Conservation (phyloP, 345 rosid species). For the Corymbia maculata region DNA sequence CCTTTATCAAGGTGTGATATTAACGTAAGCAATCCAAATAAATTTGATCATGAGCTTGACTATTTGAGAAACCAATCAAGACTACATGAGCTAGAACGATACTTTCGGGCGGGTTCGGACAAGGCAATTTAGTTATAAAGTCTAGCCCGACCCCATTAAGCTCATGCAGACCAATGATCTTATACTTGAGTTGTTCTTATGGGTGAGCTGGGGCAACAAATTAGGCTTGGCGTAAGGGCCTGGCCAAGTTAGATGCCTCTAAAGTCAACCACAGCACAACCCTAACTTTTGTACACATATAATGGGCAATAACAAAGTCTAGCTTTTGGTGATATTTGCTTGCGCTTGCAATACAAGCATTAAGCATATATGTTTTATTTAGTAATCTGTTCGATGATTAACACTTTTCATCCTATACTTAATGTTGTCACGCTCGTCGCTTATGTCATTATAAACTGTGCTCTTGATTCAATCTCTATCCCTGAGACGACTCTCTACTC, state of each 20-base stretch:
- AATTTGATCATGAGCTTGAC: background rate
- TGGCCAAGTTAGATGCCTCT: background rate
- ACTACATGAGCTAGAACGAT: background rate
- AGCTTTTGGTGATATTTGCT: background rate
- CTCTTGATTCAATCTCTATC: background rate
- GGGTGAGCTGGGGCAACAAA: background rate
- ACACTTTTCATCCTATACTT: background rate
- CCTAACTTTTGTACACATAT: background rate
- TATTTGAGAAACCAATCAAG: fast-evolving
- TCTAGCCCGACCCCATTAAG: fast-evolving
- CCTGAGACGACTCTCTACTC: too few species aligned
- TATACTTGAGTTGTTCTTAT: background rate
- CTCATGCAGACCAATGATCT: fast-evolving
- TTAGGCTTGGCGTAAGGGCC: background rate
- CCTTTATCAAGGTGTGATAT: background rate
- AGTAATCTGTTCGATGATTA: background rate
- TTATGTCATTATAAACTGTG: background rate
- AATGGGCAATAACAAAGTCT: background rate
- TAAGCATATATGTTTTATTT: background rate
- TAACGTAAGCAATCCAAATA: background rate
- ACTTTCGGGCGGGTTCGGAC: background rate
- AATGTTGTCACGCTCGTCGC: background rate
- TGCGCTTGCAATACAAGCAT: background rate
- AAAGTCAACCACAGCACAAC: background rate
- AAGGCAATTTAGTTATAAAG: background rate